Percentiles rank a stretch among this genome's conserved stretches.
Evolutionary conservation across 352 stramenopile species (phyloP).

Genomic region (Pythium utonaiense): DNA sequence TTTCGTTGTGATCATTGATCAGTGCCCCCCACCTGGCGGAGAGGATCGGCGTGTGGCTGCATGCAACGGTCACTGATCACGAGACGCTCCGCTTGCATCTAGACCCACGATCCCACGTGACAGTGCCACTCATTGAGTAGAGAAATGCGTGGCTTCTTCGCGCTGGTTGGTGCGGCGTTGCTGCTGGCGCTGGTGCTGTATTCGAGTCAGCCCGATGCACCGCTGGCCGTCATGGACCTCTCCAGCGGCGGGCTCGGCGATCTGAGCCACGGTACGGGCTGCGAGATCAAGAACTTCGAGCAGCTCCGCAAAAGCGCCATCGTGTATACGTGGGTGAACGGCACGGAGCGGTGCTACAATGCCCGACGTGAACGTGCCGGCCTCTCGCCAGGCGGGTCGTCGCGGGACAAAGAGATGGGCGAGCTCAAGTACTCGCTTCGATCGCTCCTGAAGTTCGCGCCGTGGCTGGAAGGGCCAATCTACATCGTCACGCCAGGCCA

Average conservation of each 20-base stretch:
- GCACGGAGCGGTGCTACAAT: slow-evolving; percentile 78
- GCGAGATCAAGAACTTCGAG: slow-evolving; percentile 69
- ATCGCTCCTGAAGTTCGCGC: slow-evolving; percentile 73
- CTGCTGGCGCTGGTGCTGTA: slow-evolving; percentile 48
- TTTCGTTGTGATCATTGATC: not conserved
- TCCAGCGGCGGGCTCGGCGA: slow-evolving; percentile 38
- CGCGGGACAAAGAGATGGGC: slow-evolving; percentile 79
- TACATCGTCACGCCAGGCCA: slow-evolving; percentile 83
- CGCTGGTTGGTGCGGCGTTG: slow-evolving; percentile 43
- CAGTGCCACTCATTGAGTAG: too few species aligned
- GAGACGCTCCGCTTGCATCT: too few species aligned
- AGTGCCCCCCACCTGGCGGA: not conserved
- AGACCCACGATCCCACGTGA: too few species aligned
- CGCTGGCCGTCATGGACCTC: slow-evolving; percentile 45
- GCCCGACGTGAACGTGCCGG: slow-evolving; percentile 44
- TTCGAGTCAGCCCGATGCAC: slow-evolving; percentile 45
- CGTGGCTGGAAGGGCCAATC: slow-evolving; percentile 77
- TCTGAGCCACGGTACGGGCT: slow-evolving; percentile 30
- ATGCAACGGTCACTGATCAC: not conserved
- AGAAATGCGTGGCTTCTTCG: slow-evolving; percentile 47
- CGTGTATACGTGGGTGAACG: slow-evolving; percentile 88
- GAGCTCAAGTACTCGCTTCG: slow-evolving; percentile 86
- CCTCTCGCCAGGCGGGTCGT: slow-evolving; percentile 55
- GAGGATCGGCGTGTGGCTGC: too few species aligned
- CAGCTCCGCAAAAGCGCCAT: slow-evolving; percentile 58